Conservation (phyloP, 148 eudicot genomes). For the Nyssa sinensis region DNA sequence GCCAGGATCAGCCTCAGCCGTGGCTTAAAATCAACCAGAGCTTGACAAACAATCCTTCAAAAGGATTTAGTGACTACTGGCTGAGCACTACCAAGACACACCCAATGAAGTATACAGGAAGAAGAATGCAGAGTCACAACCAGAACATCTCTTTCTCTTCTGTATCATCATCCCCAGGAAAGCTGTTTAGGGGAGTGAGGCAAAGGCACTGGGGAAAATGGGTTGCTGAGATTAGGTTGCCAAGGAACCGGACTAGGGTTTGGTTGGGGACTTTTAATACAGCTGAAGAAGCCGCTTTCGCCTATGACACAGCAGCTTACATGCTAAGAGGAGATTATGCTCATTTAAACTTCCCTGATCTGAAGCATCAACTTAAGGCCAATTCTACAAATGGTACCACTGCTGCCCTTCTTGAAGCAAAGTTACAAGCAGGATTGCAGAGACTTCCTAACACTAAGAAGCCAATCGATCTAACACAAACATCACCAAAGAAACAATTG, state of each 20-base stretch:
- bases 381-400: constrained; percentile 48
- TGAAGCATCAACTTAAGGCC: constrained; percentile 64
- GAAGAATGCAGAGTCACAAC: constrained; percentile 14
- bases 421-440: constrained; percentile 44
- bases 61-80: constrained; percentile 34
- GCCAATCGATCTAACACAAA: constrained; percentile 11
- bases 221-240: constrained; percentile 94
- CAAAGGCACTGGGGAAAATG: constrained; percentile 99
- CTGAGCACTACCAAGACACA: constrained; percentile 51
- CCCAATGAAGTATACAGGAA: constrained; percentile 47
- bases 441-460: constrained; percentile 19
- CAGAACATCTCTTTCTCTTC: constrained; percentile 7
- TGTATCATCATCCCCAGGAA: constrained; percentile 30
- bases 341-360: constrained; percentile 81
- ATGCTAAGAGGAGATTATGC: constrained; percentile 87
- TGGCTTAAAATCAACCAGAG: not conserved
- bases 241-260: constrained; percentile 77
- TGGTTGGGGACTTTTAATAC: constrained; percentile 93
- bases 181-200: constrained; percentile 85
- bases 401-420: constrained; percentile 76
- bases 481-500: constrained; percentile 7
- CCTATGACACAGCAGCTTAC: constrained; percentile 94
- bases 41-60: constrained; percentile 21
- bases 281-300: constrained; percentile 88
- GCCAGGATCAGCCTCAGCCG: not conserved